Conservation (phyloP, 345 rosid species). For the Euphorbia peplus region DNA sequence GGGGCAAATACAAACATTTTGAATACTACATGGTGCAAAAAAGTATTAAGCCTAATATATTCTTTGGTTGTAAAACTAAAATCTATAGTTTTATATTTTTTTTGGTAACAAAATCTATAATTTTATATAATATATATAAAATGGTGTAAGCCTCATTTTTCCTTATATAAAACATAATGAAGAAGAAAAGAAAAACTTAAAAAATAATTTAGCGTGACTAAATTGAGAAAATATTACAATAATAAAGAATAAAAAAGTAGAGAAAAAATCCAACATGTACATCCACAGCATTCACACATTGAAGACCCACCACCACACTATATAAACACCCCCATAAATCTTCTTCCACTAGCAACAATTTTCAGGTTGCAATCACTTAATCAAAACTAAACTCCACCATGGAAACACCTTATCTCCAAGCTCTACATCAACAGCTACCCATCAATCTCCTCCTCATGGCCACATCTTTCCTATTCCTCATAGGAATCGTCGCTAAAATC, state of each 20-base stretch:
- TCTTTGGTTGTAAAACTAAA: too few relatives aligned
- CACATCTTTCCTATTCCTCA: conserved; percentile 40
- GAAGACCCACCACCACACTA: conserved; percentile 11
- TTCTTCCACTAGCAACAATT: conserved; percentile 22
- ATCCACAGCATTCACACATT: too few relatives aligned
- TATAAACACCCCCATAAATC: conserved; percentile 23
- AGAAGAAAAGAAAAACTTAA: neutral
- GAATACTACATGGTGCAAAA: too few relatives aligned
- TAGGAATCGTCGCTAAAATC: conserved; percentile 32
- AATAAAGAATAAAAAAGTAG: too few relatives aligned
- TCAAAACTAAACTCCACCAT: conserved; percentile 6
- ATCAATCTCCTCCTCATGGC: conserved; percentile 24
- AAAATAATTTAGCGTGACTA: neutral
- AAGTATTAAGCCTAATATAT: too few relatives aligned
- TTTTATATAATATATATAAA: too few relatives aligned
- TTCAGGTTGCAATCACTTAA: conserved; percentile 20
- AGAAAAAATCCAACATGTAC: too few relatives aligned
- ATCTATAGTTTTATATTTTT: too few relatives aligned
- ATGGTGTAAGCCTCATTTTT: too few relatives aligned
- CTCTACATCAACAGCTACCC: conserved; percentile 7
- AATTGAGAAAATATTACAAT: neutral
- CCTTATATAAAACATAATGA: too few relatives aligned
- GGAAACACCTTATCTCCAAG: conserved; percentile 20
- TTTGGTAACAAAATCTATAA: too few relatives aligned
- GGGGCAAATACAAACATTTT: too few relatives aligned